These are phyloP conservation scores for Amoeboaphelidium occidentale DNA, from an alignment of 371 early-diverging fungal genomes.

Conservation along the genomic window DNA sequence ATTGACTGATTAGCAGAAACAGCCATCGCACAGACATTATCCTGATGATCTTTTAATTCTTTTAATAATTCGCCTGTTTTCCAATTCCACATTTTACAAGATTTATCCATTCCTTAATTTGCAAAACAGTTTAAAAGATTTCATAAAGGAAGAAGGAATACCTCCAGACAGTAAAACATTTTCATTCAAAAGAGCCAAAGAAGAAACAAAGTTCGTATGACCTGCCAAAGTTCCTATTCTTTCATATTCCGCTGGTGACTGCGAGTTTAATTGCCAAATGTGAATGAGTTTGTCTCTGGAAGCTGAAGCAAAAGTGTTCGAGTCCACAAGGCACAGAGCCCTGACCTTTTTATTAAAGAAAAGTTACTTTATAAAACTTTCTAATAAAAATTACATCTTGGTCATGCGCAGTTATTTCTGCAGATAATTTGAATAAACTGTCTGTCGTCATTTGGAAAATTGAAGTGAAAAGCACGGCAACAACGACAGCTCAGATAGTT, in stretches of 20 bases:
- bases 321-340: conserved; percentile 33
- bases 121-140: not conserved
- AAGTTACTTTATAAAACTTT: not conserved
- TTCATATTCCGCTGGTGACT: conserved; percentile 18
- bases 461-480: no score
- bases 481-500: no score
- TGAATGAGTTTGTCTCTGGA: conserved; percentile 29
- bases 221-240: conserved; percentile 27
- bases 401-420: not conserved
- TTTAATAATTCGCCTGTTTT: not conserved
- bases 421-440: not conserved
- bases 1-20: conserved; percentile 7
- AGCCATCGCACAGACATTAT: not conserved
- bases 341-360: conserved; percentile 22
- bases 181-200: conserved; percentile 25
- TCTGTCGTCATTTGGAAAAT: no score
- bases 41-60: not conserved
- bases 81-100: not conserved
- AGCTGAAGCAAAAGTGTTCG: conserved; percentile 38
- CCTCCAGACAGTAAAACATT: conserved; percentile 16
- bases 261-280: conserved; percentile 9
- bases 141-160: no score
- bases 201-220: conserved; percentile 59
- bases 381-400: not conserved
- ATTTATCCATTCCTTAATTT: not conserved